Conservation (phyloP, 2,329 filamentous ascomycete genomes). For the Alternaria solani region DNA sequence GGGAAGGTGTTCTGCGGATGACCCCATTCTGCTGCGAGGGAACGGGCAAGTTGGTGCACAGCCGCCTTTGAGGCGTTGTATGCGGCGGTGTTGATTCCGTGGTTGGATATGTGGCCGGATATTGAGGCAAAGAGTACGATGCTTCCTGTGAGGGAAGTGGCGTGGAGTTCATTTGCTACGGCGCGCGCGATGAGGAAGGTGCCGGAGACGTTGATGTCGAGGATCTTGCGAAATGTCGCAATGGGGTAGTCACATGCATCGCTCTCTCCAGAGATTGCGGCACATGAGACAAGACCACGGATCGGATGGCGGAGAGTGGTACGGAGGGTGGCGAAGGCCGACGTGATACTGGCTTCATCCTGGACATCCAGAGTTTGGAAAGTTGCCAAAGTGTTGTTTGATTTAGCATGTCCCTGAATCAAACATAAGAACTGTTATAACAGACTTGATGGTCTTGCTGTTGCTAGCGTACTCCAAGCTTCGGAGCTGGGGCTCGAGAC, state of each 20-base stretch:
- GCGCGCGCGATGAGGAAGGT: slow-evolving; percentile 48
- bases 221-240: slow-evolving; percentile 45
- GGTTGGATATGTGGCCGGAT: slow-evolving; percentile 46
- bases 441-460: not conserved
- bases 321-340: slow-evolving; percentile 20
- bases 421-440: not conserved
- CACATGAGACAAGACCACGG: slow-evolving; percentile 37
- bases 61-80: slow-evolving; percentile 66
- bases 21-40: slow-evolving; percentile 60
- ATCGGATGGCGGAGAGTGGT: slow-evolving; percentile 27
- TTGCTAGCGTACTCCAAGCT: slow-evolving; percentile 18
- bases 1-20: slow-evolving; percentile 52
- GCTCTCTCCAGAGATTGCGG: slow-evolving; percentile 41
- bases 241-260: slow-evolving; percentile 46
- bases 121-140: slow-evolving; percentile 53
- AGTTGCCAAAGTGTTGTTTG: slow-evolving; percentile 18
- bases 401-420: slow-evolving; percentile 4
- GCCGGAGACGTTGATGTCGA: slow-evolving; percentile 51
- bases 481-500: slow-evolving; percentile 7
- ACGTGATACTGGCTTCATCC: slow-evolving; percentile 26
- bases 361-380: slow-evolving; percentile 35
- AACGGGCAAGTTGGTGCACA: slow-evolving; percentile 61
- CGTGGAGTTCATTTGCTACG: slow-evolving; percentile 44
- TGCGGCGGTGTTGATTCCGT: slow-evolving; percentile 52
- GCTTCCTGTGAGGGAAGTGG: slow-evolving; percentile 40